Evolutionary conservation across 106 monocot genomes (phyloP).

Genomic region (Gastrodia elata): DNA sequence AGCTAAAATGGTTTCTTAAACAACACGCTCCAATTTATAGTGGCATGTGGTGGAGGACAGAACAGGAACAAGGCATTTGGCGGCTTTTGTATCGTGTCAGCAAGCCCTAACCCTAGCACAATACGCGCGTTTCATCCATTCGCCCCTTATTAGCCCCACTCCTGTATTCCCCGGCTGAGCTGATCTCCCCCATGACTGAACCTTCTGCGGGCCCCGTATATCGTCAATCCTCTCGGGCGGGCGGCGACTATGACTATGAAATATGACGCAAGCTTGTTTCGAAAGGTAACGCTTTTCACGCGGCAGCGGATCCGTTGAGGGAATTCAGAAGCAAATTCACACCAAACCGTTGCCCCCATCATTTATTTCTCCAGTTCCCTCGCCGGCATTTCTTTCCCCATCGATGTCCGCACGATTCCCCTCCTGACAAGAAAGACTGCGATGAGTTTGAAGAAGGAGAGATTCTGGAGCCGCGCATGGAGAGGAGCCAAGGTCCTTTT

Average conservation of each 20-base stretch:
- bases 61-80: too few species aligned
- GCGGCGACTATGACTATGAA: background rate
- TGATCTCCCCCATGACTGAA: background rate
- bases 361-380: background rate
- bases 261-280: background rate
- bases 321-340: conserved; percentile 2
- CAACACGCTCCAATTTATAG: too few species aligned
- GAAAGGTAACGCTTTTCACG: background rate
- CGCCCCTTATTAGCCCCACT: background rate
- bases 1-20: too few species aligned
- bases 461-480: conserved; percentile 20
- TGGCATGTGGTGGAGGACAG: too few species aligned
- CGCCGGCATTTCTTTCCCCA: background rate
- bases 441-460: conserved; percentile 11
- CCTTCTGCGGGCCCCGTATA: background rate
- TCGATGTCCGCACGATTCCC: background rate
- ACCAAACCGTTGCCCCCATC: background rate
- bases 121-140: background rate
- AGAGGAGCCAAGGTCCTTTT: conserved; percentile 28
- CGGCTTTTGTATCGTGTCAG: too few species aligned
- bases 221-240: background rate
- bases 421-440: background rate
- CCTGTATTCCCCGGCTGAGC: background rate
- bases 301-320: conserved; percentile 3
- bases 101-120: too few species aligned